Evolutionary conservation across 306 rosid genomes (phyloP), one percentile per base, ranked within the genome.

Genomic region (Gastrolobium bilobum): DNA sequence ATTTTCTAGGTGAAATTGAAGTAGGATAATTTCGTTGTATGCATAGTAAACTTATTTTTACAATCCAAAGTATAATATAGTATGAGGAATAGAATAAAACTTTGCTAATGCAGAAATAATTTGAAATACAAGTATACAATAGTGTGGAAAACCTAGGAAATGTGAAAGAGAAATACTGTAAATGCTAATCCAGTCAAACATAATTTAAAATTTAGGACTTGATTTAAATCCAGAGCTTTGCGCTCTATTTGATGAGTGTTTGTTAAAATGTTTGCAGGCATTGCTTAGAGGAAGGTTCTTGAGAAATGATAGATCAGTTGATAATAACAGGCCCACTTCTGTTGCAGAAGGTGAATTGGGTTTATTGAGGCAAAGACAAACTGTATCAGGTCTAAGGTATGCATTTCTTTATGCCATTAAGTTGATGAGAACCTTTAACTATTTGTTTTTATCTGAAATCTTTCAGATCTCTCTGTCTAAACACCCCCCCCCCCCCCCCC

Each of bases 201-300:
- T 59, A 38, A 20, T 79, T 68, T 75, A 62, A 75, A 74, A 44
- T 38, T 6, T 68, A 75, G 56, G 14, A 43, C 37, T 0, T 33
- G 68, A 50, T 42, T 58, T n/a, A 59, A 65, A 50, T 40, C 54
- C 35, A 2, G 43, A 43, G 73, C 39, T 72, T 81, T 75, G 40
- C 10, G 38, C 83, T 72, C 35, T 37, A 69, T 54, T 65, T 79
- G 84, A 67, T 37, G 63, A 56, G 39, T 51, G 71, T 47, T 11
- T 44, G 33, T 66, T 65, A 62, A 65, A 65, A 81, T 47, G 77
- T 76, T 78, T 80, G 60, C 93, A 96, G 99, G 89, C 99, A 63
- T 83, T 96, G 77, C 99, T 96, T 74, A 88, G 94, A 90, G 97
- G 99, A 69, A 85, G 98, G 85, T 96, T 96, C 86, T 83, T 96